phyloP scores from a whole-genome alignment of 1,284 basidiomycete genomes.

The Cryptococcus sp. region DNA sequence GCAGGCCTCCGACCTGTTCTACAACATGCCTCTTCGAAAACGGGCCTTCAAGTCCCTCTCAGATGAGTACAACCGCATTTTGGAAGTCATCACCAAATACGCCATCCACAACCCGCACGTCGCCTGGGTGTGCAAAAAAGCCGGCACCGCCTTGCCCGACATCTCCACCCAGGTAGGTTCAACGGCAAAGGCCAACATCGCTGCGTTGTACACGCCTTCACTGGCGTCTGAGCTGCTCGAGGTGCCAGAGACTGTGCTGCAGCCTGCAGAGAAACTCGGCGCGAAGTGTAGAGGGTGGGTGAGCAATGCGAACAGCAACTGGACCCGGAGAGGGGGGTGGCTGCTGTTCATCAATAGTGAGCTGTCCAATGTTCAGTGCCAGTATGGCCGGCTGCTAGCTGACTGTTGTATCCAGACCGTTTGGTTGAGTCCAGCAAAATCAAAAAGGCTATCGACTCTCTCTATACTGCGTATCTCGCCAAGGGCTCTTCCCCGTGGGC shows the following conservation, averaged over 20 bases:
- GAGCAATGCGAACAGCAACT: constrained; percentile 84
- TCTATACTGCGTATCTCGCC: constrained; percentile 82
- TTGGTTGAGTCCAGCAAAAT: constrained; percentile 86
- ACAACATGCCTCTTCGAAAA: constrained; percentile 85
- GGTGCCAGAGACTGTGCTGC: constrained; percentile 49
- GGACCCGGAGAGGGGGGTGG: constrained; percentile 69
- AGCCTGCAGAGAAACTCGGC: constrained; percentile 48
- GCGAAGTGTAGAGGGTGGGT: constrained; percentile 68
- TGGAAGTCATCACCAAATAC: constrained; percentile 93
- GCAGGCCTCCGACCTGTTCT: constrained; percentile 93
- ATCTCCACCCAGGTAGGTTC: constrained; percentile 74
- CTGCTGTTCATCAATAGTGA: constrained; percentile 96
- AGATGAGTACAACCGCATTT: constrained; percentile 88
- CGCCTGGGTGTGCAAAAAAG: constrained; percentile 87
- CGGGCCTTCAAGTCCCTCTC: constrained; percentile 78
- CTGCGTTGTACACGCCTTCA: constrained; percentile 73
- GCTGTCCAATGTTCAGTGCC: constrained; percentile 47
- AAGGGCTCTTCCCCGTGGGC: constrained; percentile 89
- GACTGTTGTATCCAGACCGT: constrained; percentile 61
- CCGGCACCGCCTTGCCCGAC: constrained; percentile 69
- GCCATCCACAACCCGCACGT: constrained; percentile 87
- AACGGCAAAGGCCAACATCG: constrained; percentile 68
- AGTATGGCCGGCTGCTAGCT: background rate
- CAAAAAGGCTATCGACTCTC: constrained; percentile 79
- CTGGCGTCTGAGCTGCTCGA: constrained; percentile 78